phyloP scores from a whole-genome alignment of 2,329 filamentous ascomycete species.

The Ophiostoma pallidulum region DNA sequence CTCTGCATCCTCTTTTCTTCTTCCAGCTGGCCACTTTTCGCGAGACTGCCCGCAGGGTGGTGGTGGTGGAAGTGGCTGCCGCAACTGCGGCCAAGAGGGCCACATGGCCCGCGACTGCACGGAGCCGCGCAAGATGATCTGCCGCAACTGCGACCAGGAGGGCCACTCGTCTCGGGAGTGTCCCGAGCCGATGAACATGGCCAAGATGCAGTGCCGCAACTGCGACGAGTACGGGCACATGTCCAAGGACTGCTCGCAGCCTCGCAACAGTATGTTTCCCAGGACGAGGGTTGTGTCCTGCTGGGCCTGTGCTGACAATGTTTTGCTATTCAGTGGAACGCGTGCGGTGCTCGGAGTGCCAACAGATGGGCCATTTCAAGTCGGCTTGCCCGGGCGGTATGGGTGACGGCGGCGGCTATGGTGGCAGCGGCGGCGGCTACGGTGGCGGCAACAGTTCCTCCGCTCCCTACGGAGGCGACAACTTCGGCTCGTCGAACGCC shows the following conservation, averaged over 20 bases:
- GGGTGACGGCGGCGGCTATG: not conserved
- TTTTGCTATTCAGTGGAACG: slow-evolving; percentile 33
- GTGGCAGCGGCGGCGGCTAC: not conserved
- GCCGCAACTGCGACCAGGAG: slow-evolving; percentile 50
- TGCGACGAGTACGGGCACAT: slow-evolving; percentile 45
- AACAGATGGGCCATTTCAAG: slow-evolving; percentile 36
- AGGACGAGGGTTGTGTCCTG: not conserved
- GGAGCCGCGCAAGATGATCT: slow-evolving; percentile 37
- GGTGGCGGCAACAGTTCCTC: not conserved
- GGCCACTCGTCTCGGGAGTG: slow-evolving; percentile 55
- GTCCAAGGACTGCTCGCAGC: slow-evolving; percentile 43
- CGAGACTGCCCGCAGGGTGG: slow-evolving; percentile 55
- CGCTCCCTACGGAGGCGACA: not conserved
- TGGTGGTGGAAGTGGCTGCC: slow-evolving; percentile 43
- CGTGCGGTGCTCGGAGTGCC: slow-evolving; percentile 50
- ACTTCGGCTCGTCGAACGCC: not conserved
- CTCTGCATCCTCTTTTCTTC: not conserved
- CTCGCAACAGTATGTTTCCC: slow-evolving; percentile 38
- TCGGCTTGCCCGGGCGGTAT: slow-evolving; percentile 26
- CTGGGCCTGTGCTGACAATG: not conserved
- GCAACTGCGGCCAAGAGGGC: slow-evolving; percentile 56
- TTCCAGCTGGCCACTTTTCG: slow-evolving; percentile 49
- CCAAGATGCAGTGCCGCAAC: slow-evolving; percentile 49
- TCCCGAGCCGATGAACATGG: slow-evolving; percentile 35
- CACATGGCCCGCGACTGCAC: slow-evolving; percentile 55